Conservation (phyloP, 164 flowering plant genomes). For the Stephania cephalantha region DNA sequence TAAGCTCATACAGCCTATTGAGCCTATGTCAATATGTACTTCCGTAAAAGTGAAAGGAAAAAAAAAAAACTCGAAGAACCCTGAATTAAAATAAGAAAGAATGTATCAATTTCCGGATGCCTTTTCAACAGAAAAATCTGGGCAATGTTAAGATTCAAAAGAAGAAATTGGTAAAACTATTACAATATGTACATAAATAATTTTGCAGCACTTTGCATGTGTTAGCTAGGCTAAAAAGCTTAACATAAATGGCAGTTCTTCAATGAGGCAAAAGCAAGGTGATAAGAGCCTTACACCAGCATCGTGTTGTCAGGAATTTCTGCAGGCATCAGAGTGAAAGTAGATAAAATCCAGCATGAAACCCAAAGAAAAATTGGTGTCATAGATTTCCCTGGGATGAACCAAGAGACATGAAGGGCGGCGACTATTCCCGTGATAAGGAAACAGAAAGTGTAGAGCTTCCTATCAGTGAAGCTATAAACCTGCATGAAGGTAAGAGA, state of each 20-base stretch:
- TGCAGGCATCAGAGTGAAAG: constrained; percentile 92
- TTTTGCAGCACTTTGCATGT: neutral
- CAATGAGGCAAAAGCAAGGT: neutral
- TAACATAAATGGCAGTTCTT: neutral
- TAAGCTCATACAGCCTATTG: too few relatives aligned
- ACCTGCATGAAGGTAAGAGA: constrained; percentile 52
- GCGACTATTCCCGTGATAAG: constrained; percentile 53
- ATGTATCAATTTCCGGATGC: too few relatives aligned
- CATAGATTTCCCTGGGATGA: constrained; percentile 47
- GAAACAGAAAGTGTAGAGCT: constrained; percentile 80
- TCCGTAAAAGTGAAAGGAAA: too few relatives aligned
- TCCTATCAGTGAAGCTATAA: constrained; percentile 81
- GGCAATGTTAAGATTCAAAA: neutral
- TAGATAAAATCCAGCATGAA: constrained; percentile 75
- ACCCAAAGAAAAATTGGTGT: constrained; percentile 55
- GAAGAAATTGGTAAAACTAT: neutral
- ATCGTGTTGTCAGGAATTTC: constrained; percentile 89
- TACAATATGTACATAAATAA: neutral
- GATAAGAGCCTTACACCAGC: constrained; percentile 47
- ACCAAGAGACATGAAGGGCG: constrained; percentile 37
- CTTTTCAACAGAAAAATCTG: neutral
- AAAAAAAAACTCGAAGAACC: too few relatives aligned
- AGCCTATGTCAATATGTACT: too few relatives aligned
- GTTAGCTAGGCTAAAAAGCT: neutral
- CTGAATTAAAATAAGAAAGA: too few relatives aligned